These are phyloP conservation scores for Colletotrichum endophyticum DNA, from an alignment of 2,329 filamentous ascomycete species.

Conservation along the genomic window DNA sequence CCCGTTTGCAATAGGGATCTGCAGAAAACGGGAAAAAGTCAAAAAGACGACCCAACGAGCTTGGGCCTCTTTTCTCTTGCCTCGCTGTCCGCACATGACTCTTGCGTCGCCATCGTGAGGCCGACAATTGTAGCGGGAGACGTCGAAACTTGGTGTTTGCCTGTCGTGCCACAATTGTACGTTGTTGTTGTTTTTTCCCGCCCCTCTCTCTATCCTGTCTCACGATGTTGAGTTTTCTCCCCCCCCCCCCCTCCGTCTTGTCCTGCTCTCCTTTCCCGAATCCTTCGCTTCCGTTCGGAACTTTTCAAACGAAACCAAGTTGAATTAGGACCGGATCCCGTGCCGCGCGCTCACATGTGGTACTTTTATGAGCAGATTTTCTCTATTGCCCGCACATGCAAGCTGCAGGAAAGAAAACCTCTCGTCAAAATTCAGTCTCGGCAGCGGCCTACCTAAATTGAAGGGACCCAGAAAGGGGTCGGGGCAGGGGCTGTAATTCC, in stretches of 20 bases:
- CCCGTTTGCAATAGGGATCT: constrained; percentile 13
- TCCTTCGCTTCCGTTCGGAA: background rate
- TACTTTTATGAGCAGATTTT: background rate
- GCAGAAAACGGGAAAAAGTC: background rate
- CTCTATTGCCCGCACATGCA: background rate
- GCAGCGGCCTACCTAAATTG: constrained; percentile 5
- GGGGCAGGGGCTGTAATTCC: background rate
- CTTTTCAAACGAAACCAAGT: background rate
- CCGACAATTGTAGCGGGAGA: background rate
- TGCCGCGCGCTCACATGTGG: background rate
- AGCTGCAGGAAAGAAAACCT: background rate
- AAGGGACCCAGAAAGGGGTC: constrained; percentile 6
- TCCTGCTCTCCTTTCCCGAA: background rate
- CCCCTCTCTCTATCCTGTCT: background rate
- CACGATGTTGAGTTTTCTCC: background rate
- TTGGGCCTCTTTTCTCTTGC: background rate
- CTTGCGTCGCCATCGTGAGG: background rate
- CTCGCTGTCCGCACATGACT: background rate
- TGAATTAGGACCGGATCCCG: background rate
- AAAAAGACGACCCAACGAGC: background rate
- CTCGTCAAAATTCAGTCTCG: background rate
- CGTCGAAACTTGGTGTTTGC: background rate
- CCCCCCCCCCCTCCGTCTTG: background rate
- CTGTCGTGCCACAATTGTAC: background rate
- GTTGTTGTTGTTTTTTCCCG: background rate